Conservation (phyloP, 345 rosid genomes). For the Bruguiera parviflora region DNA sequence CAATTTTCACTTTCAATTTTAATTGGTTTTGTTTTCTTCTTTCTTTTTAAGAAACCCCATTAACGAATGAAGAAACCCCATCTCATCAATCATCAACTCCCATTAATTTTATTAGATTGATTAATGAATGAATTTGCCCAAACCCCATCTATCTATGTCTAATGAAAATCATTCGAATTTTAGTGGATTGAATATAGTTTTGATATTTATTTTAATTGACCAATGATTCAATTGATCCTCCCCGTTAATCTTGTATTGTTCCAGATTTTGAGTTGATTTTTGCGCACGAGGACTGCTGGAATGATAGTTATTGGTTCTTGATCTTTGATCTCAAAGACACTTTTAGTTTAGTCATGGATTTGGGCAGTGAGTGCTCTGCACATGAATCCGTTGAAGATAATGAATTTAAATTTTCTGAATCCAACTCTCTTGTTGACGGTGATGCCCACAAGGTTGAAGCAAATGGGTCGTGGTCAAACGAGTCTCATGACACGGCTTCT, state of each 20-base stretch:
- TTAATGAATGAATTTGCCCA: too few relatives aligned
- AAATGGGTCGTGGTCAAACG: conserved; percentile 40
- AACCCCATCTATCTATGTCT: too few relatives aligned
- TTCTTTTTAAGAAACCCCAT: too few relatives aligned
- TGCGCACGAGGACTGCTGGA: conserved; percentile 40
- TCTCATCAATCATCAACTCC: too few relatives aligned
- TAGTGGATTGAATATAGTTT: too few relatives aligned
- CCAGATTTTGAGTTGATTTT: conserved; percentile 33
- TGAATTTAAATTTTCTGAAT: conserved; percentile 16
- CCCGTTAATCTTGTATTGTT: neutral
- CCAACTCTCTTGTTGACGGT: neutral
- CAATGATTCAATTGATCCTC: neutral
- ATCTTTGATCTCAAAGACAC: conserved; percentile 43
- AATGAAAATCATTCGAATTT: too few relatives aligned
- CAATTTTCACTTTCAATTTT: neutral
- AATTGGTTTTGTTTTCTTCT: neutral
- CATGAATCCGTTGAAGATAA: conserved; percentile 54
- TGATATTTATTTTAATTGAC: neutral
- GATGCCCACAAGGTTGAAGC: conserved; percentile 16
- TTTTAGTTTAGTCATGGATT: conserved; percentile 33
- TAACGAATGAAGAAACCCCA: too few relatives aligned
- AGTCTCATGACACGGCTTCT: conserved; percentile 15
- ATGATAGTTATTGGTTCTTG: conserved; percentile 50
- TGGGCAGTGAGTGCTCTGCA: conserved; percentile 37
- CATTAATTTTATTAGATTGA: too few relatives aligned